phyloP scores from a whole-genome alignment of 1,284 basidiomycete species.

The Stereum hirsutum region DNA sequence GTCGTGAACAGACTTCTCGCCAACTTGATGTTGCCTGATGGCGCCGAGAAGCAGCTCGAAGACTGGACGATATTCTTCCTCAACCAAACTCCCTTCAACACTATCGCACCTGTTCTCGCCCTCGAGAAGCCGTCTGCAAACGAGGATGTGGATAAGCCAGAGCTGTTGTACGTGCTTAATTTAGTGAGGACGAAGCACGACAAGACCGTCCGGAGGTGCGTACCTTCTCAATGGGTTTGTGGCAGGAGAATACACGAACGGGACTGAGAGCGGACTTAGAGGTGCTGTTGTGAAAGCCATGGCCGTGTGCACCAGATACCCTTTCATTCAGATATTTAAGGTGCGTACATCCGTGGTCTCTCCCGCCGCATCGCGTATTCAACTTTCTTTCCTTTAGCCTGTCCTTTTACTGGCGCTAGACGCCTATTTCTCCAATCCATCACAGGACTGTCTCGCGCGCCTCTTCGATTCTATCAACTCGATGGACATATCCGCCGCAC shows the following conservation, averaged over 20 bases:
- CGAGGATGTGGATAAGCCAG: slow-evolving; percentile 33
- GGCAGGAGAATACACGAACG: background rate
- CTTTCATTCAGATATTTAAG: slow-evolving; percentile 98
- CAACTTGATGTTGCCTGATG: slow-evolving; percentile 97
- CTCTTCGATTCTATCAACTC: slow-evolving; percentile 92
- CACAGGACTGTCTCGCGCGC: slow-evolving; percentile 79
- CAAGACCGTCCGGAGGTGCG: slow-evolving; percentile 75
- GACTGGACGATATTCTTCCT: slow-evolving; percentile 99
- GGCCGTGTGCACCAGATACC: slow-evolving; percentile 91
- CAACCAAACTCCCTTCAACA: slow-evolving; percentile 85
- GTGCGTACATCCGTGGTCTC: slow-evolving; percentile 28
- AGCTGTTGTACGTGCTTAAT: slow-evolving; percentile 87
- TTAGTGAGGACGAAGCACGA: slow-evolving; percentile 95
- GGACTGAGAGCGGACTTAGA: slow-evolving; percentile 32
- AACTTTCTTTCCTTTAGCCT: slow-evolving; percentile 43
- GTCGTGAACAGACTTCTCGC: slow-evolving; percentile 66
- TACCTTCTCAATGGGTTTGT: slow-evolving; percentile 4
- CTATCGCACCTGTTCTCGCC: slow-evolving; percentile 75
- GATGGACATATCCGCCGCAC: slow-evolving; percentile 80
- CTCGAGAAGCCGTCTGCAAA: slow-evolving; percentile 40
- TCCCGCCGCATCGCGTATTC: background rate
- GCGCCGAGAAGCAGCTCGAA: slow-evolving; percentile 87
- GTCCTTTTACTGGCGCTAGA: slow-evolving; percentile 90
- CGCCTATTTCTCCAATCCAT: slow-evolving; percentile 87
- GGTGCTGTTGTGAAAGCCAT: slow-evolving; percentile 94